These are phyloP conservation scores for Leccinum disarticulatum DNA, from an alignment of 768 basidiomycete genomes.

Conservation along the genomic window DNA sequence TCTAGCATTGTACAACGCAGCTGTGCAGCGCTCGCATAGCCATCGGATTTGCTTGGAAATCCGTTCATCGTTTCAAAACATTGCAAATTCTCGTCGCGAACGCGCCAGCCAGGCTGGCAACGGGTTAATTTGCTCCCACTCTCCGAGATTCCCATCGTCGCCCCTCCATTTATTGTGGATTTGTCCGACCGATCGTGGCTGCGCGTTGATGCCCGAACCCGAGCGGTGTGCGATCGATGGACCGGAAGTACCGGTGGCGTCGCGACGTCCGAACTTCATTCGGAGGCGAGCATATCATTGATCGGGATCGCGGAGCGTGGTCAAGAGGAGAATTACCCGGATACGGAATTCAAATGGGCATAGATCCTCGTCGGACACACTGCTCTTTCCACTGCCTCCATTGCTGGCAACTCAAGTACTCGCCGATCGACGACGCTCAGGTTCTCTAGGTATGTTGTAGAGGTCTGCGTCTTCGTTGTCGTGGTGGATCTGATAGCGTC, in stretches of 20 bases:
- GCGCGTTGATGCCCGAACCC: constrained; percentile 65
- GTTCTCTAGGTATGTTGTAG: constrained; percentile 54
- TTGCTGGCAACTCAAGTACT: constrained; percentile 6
- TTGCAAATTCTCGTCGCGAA: not conserved
- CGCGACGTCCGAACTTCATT: not conserved
- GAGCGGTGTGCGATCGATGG: constrained; percentile 12
- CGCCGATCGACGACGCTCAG: constrained; percentile 46
- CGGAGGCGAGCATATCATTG: not conserved
- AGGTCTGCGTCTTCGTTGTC: constrained; percentile 59
- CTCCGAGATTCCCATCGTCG: constrained; percentile 51
- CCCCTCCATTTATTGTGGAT: constrained; percentile 57
- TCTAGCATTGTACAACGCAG: not conserved
- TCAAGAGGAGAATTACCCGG: not conserved
- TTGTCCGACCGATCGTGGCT: constrained; percentile 16
- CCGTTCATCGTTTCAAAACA: not conserved
- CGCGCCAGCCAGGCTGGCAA: not conserved
- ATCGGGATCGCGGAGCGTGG: not conserved
- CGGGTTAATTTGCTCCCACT: constrained; percentile 41
- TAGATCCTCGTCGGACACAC: constrained; percentile 1
- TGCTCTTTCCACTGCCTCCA: not conserved
- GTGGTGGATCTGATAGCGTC: constrained; percentile 53
- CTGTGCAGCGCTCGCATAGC: not conserved
- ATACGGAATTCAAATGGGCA: not conserved
- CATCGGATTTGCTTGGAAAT: not conserved
- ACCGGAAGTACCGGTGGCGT: constrained; percentile 3